These are phyloP conservation scores for Phytophthora boehmeriae DNA, from an alignment of 352 stramenopile species.

Conservation along the genomic window DNA sequence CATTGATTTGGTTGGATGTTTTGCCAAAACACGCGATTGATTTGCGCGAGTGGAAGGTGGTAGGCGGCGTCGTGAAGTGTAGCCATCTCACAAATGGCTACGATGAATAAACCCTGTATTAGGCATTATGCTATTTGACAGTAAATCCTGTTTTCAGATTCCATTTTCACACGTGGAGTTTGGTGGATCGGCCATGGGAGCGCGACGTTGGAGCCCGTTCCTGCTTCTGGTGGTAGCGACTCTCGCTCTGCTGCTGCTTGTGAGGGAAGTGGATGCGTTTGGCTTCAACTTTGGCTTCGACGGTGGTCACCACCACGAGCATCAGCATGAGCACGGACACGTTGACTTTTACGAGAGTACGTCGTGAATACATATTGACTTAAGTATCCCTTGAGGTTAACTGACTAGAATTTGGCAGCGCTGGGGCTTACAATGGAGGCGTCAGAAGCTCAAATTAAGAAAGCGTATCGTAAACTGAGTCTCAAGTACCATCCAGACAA, in stretches of 20 bases:
- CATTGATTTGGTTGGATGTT: constrained; percentile 31
- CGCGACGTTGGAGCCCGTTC: constrained; percentile 30
- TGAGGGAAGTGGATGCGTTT: constrained; percentile 41
- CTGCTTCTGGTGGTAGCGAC: constrained; percentile 33
- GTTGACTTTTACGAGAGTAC: constrained; percentile 86
- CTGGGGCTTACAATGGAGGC: constrained; percentile 84
- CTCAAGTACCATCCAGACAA: constrained; percentile 97
- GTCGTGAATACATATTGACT: no score
- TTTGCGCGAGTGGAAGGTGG: constrained; percentile 28
- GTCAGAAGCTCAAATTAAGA: constrained; percentile 93
- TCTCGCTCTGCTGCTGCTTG: constrained; percentile 39
- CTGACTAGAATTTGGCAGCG: constrained; percentile 45
- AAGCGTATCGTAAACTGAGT: constrained; percentile 94
- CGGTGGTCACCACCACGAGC: constrained; percentile 41
- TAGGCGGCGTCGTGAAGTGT: no score
- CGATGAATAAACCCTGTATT: no score
- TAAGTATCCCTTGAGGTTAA: no score
- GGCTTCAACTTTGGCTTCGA: constrained; percentile 60
- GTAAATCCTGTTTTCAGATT: background rate
- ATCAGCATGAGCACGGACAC: constrained; percentile 62
- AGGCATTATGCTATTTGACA: background rate
- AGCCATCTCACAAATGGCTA: no score
- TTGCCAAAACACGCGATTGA: constrained; percentile 35
- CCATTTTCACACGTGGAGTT: constrained; percentile 38
- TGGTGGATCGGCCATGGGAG: constrained; percentile 24